Percentiles rank a stretch among this genome's conserved stretches.
Conservation (phyloP, 2,329 filamentous ascomycete genomes). For the Cordyceps cicadae region DNA sequence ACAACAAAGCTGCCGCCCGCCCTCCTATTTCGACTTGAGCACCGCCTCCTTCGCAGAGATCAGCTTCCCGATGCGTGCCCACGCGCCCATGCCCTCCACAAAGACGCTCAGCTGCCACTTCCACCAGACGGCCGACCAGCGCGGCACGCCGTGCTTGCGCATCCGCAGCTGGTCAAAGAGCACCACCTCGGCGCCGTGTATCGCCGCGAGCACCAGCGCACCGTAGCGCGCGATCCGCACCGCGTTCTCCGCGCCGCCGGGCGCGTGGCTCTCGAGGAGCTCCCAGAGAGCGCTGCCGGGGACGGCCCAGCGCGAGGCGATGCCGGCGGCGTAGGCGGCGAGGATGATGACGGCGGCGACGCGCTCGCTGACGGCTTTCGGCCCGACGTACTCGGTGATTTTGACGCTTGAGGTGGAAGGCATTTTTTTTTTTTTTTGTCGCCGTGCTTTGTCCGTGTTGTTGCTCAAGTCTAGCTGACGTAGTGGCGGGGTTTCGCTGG, state of each 20-base stretch:
- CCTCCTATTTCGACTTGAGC: neutral
- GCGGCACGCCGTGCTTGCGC: slow-evolving; percentile 7
- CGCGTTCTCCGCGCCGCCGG: neutral
- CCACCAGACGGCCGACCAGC: slow-evolving; percentile 8
- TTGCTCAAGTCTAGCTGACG: too few relatives aligned
- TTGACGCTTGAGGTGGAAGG: neutral
- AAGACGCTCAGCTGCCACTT: slow-evolving; percentile 11
- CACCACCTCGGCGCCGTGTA: slow-evolving; percentile 2
- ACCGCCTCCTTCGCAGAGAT: slow-evolving; percentile 1
- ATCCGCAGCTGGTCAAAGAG: slow-evolving; percentile 11
- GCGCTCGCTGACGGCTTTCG: neutral
- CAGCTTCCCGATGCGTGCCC: slow-evolving; percentile 4
- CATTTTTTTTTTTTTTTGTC: neutral
- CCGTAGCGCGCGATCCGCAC: neutral
- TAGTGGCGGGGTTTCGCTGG: neutral
- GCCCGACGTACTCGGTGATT: slow-evolving; percentile 8
- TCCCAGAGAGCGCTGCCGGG: slow-evolving; percentile 2
- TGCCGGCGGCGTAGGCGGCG: neutral
- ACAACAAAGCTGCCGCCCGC: neutral
- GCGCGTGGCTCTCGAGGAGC: neutral
- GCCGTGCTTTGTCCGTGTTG: neutral
- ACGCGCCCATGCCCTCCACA: slow-evolving; percentile 9
- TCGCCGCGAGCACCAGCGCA: neutral
- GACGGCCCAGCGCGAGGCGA: neutral
- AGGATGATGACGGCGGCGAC: neutral